Evolutionary conservation across 164 flowering plant species (phyloP).

Genomic region (Vitis amurensis): DNA sequence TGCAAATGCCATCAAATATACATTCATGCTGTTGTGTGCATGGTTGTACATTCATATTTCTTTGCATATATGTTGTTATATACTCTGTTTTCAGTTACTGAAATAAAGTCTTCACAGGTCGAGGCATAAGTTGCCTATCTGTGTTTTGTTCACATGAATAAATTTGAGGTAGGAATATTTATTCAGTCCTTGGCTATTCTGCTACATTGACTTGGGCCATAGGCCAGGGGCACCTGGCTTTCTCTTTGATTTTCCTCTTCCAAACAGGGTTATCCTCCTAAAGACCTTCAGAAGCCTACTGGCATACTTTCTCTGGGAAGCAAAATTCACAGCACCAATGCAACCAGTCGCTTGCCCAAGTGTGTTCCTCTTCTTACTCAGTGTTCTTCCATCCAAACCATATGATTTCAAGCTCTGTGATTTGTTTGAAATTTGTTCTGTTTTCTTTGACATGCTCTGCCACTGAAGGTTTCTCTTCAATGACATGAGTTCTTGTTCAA

Average conservation of each 20-base stretch:
- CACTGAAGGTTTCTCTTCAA: constrained; percentile 61
- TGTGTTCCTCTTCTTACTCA: constrained; percentile 53
- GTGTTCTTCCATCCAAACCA: constrained; percentile 37
- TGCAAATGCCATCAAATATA: no score
- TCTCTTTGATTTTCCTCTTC: constrained; percentile 58
- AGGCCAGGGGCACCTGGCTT: constrained; percentile 33
- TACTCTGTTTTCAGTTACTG: no score
- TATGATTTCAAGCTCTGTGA: constrained; percentile 25
- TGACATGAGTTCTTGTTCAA: constrained; percentile 76
- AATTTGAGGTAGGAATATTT: no score
- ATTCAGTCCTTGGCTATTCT: constrained; percentile 2
- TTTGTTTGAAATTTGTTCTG: constrained; percentile 28
- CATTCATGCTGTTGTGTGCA: no score
- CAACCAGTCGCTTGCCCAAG: constrained; percentile 60
- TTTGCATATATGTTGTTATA: no score
- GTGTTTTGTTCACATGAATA: no score
- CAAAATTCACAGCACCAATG: constrained; percentile 63
- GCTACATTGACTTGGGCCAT: constrained; percentile 28
- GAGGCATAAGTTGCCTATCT: no score
- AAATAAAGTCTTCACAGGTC: no score
- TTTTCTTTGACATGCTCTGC: constrained; percentile 35
- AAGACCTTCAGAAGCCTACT: constrained; percentile 58
- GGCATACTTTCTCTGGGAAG: constrained; percentile 75
- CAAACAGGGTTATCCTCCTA: constrained; percentile 45
- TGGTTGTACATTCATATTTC: no score